phyloP scores from a whole-genome alignment of 1,284 basidiomycete species.

The Ustilago hordei region DNA sequence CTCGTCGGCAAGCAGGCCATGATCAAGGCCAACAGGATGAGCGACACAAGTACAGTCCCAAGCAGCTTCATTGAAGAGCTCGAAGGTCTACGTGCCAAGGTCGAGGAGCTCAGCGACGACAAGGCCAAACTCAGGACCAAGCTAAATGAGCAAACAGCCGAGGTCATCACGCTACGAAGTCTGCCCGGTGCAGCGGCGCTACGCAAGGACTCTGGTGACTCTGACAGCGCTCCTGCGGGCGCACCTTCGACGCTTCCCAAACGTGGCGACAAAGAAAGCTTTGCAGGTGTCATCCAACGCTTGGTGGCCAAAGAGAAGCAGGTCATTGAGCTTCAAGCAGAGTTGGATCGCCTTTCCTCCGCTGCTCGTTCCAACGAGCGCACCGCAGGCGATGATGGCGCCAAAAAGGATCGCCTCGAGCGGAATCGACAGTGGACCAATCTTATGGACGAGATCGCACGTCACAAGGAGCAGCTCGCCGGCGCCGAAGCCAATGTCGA shows the following conservation, averaged over 20 bases:
- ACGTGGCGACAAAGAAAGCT: slow-evolving; percentile 71
- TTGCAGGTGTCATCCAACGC: slow-evolving; percentile 83
- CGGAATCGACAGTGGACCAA: slow-evolving; percentile 82
- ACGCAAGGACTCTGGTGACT: slow-evolving; percentile 23
- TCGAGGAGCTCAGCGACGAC: slow-evolving; percentile 77
- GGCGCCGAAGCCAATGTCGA: slow-evolving; percentile 74
- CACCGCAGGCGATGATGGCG: slow-evolving; percentile 47
- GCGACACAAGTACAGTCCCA: slow-evolving; percentile 71
- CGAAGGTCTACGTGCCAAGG: slow-evolving; percentile 74
- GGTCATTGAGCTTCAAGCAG: slow-evolving; percentile 79
- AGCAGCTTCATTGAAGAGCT: slow-evolving; percentile 76
- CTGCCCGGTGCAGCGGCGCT: slow-evolving; percentile 68
- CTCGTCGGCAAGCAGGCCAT: slow-evolving; percentile 78
- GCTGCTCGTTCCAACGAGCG: slow-evolving; percentile 44
- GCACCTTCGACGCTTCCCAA: slow-evolving; percentile 37
- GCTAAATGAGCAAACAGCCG: slow-evolving; percentile 76
- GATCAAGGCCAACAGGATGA: slow-evolving; percentile 71
- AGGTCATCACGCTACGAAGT: slow-evolving; percentile 77
- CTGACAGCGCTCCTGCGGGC: slow-evolving; percentile 12
- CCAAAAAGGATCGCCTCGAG: slow-evolving; percentile 81
- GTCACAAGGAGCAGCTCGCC: slow-evolving; percentile 76
- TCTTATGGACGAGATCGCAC: slow-evolving; percentile 81
- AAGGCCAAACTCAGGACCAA: slow-evolving; percentile 75
- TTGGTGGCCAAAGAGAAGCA: slow-evolving; percentile 86
- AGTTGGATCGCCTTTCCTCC: slow-evolving; percentile 74